phyloP scores from a whole-genome alignment of 2,329 filamentous ascomycete genomes.

The Pseudogymnoascus sp. region DNA sequence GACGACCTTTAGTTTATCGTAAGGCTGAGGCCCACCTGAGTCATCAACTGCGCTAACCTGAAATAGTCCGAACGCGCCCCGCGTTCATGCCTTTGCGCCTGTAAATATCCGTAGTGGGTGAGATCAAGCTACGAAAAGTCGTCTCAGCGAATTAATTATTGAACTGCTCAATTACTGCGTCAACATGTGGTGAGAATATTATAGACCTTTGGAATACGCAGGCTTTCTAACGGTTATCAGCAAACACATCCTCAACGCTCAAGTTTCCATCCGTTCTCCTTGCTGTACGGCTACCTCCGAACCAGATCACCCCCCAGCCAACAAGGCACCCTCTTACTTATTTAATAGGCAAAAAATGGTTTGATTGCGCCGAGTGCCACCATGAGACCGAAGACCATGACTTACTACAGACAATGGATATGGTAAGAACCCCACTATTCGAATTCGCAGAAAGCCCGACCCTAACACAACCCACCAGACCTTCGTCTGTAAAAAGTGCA shows the following conservation, averaged over 20 bases:
- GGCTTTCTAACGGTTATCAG: slow-evolving; percentile 38
- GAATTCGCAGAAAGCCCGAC: slow-evolving; percentile 8
- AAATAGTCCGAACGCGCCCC: slow-evolving; percentile 2
- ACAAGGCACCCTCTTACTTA: not conserved
- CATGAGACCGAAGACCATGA: slow-evolving; percentile 69
- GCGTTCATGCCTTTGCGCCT: not conserved
- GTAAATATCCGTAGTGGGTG: slow-evolving; percentile 3
- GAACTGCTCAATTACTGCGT: not conserved
- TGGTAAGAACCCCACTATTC: slow-evolving; percentile 42
- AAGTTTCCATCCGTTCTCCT: slow-evolving; percentile 89
- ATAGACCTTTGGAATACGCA: not conserved
- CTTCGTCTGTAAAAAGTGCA: slow-evolving; percentile 98
- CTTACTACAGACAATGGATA: slow-evolving; percentile 72
- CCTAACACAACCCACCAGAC: slow-evolving; percentile 30
- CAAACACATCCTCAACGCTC: slow-evolving; percentile 97
- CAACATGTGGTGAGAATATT: slow-evolving; percentile 7
- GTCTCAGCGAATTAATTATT: not conserved
- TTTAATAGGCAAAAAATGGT: slow-evolving; percentile 79
- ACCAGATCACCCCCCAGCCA: not conserved
- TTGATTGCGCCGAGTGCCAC: slow-evolving; percentile 96
- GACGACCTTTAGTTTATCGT: not conserved
- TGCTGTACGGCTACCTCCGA: slow-evolving; percentile 62
- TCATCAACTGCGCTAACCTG: slow-evolving; percentile 1
- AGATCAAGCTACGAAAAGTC: not conserved
- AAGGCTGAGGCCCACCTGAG: slow-evolving; percentile 8